Evolutionary conservation across 345 rosid species (phyloP), one percentile per base, ranked within the genome.

Genomic region (Isatis tinctoria): DNA sequence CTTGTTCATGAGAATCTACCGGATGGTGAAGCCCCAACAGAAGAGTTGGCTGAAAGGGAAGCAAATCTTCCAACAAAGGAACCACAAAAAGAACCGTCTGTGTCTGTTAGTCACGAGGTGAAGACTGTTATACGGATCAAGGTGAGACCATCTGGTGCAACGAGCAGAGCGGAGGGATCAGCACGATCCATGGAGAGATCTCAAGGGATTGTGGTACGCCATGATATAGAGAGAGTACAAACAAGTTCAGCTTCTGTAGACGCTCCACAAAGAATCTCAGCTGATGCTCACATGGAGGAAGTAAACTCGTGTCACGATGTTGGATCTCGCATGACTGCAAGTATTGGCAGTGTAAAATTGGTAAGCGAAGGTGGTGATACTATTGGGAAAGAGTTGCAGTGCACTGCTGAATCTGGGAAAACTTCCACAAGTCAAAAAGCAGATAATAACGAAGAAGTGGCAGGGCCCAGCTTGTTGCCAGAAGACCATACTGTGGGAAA

Each of bases 381-480:
- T 60, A 72, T 82, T 17, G 96, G 88, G 60, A 95, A 82, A 86
- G 97, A 90, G 62, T 90, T 95, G 60, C 99, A 91, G 81, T 95
- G 99, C 86, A 95, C 97, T 39, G 97, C 99, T 5, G 97, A 92
- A 68, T 95, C 99, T 14, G 84, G 96, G 71, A 89, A 85, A 58
- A 74, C 82, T 32, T 83, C 82, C 7, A 70, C 77, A 60, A 83
- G 73, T 41, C 75, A 82, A 35, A 86, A 67, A 64, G 74, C 63
- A 9, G 83, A 80, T 45, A 75, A 78, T 71, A 85, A 32, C 70
- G 76, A 16, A 78, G 82, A 14, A 86, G 82, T 59, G 45, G 78
- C 69, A 76, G 67, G 13, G 51, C 85, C 66, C 82, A 82, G 70
- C 92, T 78, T 54, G 81, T 70, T 81, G 78, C 79, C 71, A 73